phyloP scores from a whole-genome alignment of 2,329 filamentous ascomycete genomes.

The Colletotrichum coccodes region DNA sequence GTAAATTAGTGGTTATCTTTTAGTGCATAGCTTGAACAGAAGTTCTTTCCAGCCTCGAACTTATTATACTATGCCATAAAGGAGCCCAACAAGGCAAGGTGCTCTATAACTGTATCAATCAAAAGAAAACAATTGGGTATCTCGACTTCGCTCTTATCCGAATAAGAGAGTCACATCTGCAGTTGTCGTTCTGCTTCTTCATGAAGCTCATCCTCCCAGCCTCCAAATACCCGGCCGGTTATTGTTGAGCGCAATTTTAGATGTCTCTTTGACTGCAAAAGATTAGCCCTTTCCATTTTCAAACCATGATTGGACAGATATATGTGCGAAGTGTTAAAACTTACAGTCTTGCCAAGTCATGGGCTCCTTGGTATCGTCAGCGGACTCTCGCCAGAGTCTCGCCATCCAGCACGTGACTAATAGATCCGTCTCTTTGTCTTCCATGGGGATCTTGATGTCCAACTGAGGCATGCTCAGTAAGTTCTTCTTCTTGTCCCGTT shows the following conservation, averaged over 20 bases:
- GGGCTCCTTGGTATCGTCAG: slow-evolving; percentile 36
- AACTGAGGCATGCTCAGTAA: slow-evolving; percentile 36
- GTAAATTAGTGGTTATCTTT: too few relatives aligned
- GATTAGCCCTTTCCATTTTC: background rate
- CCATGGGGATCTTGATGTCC: slow-evolving; percentile 34
- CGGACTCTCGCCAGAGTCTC: slow-evolving; percentile 40
- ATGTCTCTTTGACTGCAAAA: slow-evolving; percentile 8
- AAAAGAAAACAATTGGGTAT: background rate
- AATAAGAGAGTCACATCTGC: background rate
- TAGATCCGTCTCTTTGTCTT: slow-evolving; percentile 41
- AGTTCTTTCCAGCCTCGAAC: background rate
- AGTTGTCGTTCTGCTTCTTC: too few relatives aligned
- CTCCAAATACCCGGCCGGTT: background rate
- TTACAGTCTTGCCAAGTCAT: slow-evolving; percentile 39
- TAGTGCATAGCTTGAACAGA: background rate
- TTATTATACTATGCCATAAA: background rate
- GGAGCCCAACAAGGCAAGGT: background rate
- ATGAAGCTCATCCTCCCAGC: background rate
- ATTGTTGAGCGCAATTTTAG: background rate
- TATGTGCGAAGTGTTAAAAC: background rate
- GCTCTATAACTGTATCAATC: background rate
- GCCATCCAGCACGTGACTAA: slow-evolving; percentile 43
- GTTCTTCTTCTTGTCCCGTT: slow-evolving; percentile 33
- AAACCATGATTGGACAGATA: too few relatives aligned
- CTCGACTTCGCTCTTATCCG: background rate